Evolutionary conservation across 2,329 filamentous ascomycete species (phyloP).

Genomic region (Geosmithia putterillii): DNA sequence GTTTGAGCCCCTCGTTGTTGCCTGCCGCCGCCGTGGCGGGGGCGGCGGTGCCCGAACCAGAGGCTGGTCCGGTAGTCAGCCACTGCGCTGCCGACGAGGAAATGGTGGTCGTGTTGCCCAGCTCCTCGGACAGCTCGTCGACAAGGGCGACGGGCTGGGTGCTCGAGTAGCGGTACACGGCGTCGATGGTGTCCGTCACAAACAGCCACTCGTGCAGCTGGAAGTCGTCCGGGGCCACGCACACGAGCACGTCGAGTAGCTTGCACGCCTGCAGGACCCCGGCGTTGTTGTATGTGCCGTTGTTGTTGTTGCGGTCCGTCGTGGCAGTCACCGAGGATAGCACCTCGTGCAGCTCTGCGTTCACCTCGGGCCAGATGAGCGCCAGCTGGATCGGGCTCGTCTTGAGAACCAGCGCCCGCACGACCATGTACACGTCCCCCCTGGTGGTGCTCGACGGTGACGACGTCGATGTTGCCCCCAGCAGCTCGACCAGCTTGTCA

Average conservation of each 20-base stretch:
- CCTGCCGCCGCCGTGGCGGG: conserved; percentile 21
- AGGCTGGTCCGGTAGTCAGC: conserved; percentile 7
- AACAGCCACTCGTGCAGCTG: conserved; percentile 98
- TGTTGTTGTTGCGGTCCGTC: conserved; percentile 42
- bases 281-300: conserved; percentile 64
- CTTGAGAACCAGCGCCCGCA: conserved; percentile 70
- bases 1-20: conserved; percentile 20
- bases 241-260: conserved; percentile 77
- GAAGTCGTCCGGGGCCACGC: conserved; percentile 85
- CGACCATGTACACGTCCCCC: conserved; percentile 79
- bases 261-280: conserved; percentile 87
- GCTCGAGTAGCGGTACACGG: conserved; percentile 67
- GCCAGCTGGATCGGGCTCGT: conserved; percentile 71
- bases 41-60: background rate
- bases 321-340: conserved; percentile 62
- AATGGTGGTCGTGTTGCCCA: conserved; percentile 35
- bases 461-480: conserved; percentile 72
- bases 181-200: conserved; percentile 91
- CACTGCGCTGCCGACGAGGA: conserved; percentile 8
- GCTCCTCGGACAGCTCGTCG: conserved; percentile 71
- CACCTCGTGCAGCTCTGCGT: conserved; percentile 70
- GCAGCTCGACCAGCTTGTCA: conserved; percentile 77
- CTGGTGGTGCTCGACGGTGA: conserved; percentile 85
- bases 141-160: conserved; percentile 65
- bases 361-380: conserved; percentile 81